Evolutionary conservation across 163 green algal species (phyloP), one percentile per base, ranked within the genome.

Genomic region (Volvox carteri): DNA sequence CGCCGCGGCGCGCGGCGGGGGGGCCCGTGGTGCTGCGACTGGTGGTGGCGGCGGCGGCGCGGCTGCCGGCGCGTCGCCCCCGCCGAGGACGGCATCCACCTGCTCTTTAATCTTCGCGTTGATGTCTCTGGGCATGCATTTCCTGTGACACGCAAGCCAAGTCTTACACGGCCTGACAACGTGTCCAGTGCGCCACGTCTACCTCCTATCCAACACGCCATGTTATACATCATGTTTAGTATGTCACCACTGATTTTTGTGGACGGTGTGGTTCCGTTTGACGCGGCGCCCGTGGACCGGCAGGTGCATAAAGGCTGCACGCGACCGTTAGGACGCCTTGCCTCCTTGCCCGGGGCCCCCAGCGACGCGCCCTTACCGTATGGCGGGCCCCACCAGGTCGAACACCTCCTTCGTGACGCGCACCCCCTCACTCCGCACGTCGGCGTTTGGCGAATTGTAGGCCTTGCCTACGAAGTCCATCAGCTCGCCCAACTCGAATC

Each of bases 21-120:
- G 44, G 6, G 39, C 54, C 41, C 42, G 68, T 37, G 56, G 76
- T 67, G 37, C 35, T 39, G 70, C 83, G 1, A 86, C 67, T 2
- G 91, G 67, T 25, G 84, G 42, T 25, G 77, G 54, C 39, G 81
- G 30, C 25, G 83, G 46, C 28, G 77, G 28, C 37, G 21, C 5
- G 11, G 76, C 78, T 56, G 85, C 33, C 1, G 52, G 44, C 2
- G 62, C 52, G 16, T 79, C 39, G 12, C 76, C 84, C 41, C 58
- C 92, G 0, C 85, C 90, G 37, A 97, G 75, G 4, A 92, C 93
- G 11, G 91, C 89, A 65, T 97, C 81, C 67, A 98, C 91, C 85
- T 96, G 93, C 84, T 97, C 96, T 77, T 90, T 92, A 7, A 98
- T 93, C 86, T 98, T 98, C 12, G 95, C 93, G 88, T 98, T 98